phyloP scores from a whole-genome alignment of 805 yeast species.

The Citeromyces nyonsensis region DNA sequence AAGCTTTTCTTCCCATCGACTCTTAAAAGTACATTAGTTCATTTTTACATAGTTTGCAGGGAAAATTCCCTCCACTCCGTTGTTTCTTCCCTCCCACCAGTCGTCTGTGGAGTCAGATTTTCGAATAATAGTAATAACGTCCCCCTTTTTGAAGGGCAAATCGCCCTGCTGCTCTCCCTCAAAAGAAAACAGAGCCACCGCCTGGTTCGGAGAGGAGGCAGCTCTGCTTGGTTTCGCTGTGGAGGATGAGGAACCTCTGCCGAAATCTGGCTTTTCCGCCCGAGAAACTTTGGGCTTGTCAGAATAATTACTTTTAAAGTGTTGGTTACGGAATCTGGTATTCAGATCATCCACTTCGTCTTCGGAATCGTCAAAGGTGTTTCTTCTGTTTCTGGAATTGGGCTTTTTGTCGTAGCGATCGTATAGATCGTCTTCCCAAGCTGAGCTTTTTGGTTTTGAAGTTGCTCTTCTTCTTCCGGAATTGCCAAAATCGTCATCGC shows the following conservation, averaged over 20 bases:
- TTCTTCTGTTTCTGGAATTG: slow-evolving; percentile 2
- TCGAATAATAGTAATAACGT: slow-evolving; percentile 73
- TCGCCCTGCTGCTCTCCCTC: slow-evolving; percentile 93
- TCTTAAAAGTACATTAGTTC: slow-evolving; percentile 16
- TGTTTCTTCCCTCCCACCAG: slow-evolving; percentile 96
- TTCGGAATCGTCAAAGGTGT: slow-evolving; percentile 3
- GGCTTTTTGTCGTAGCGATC: slow-evolving; percentile 28
- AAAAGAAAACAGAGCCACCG: slow-evolving; percentile 79
- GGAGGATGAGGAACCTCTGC: too few relatives aligned
- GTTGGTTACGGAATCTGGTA: not conserved
- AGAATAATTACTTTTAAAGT: slow-evolving; percentile 5
- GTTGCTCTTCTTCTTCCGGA: slow-evolving; percentile 8
- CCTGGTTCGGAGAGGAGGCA: too few relatives aligned
- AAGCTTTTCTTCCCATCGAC: not conserved
- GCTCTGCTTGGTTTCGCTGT: too few relatives aligned
- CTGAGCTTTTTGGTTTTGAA: slow-evolving; percentile 13
- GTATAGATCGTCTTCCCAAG: slow-evolving; percentile 84
- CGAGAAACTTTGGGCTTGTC: not conserved
- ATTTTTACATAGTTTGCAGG: slow-evolving; percentile 95
- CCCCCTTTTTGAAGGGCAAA: slow-evolving; percentile 87
- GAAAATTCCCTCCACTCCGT: slow-evolving; percentile 80
- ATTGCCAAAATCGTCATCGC: slow-evolving; percentile 10
- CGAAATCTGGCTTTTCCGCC: slow-evolving; percentile 8
- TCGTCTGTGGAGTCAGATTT: slow-evolving; percentile 83
- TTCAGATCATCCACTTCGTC: slow-evolving; percentile 2